phyloP scores from a whole-genome alignment of 306 rosid species.

The Adenanthera pavonina region DNA sequence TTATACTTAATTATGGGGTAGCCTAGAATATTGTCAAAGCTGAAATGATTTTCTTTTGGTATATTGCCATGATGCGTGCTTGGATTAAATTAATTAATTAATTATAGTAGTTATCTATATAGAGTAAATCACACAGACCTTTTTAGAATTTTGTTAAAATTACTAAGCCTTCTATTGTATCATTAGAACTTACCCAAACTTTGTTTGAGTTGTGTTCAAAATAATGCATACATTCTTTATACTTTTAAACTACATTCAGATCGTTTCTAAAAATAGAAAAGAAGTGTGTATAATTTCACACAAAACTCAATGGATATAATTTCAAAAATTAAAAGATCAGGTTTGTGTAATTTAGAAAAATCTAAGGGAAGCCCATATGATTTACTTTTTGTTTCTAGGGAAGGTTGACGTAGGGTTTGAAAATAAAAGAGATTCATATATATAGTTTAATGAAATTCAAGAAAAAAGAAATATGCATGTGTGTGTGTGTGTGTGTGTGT shows the following conservation, averaged over 20 bases:
- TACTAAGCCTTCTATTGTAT: neutral
- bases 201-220: no score
- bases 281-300: neutral
- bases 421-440: no score
- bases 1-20: neutral
- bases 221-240: no score
- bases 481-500: no score
- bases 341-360: no score
- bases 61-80: neutral
- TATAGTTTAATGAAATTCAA: no score
- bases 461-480: no score
- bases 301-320: neutral
- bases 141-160: neutral
- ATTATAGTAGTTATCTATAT: neutral
- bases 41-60: neutral
- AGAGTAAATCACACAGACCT: neutral
- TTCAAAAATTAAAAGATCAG: no score
- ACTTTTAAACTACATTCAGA: neutral
- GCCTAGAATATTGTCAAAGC: neutral
- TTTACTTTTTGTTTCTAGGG: no score
- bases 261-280: neutral
- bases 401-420: no score
- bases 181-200: neutral
- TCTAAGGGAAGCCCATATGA: no score
- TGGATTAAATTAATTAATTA: neutral